These are phyloP conservation scores for Salix arbutifolia DNA, from an alignment of 345 rosid genomes.

Conservation along the genomic window DNA sequence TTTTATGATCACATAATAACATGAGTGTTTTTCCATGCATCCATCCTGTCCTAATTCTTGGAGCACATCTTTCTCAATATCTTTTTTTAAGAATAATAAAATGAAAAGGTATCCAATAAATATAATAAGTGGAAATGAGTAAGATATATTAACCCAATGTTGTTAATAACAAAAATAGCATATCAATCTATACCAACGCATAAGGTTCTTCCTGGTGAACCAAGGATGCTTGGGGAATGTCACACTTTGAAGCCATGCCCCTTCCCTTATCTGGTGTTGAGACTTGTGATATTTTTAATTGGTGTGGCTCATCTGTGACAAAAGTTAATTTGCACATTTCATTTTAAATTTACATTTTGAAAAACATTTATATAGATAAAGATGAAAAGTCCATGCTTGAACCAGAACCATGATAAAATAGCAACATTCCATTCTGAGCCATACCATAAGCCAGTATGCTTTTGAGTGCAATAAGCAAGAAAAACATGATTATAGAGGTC, in stretches of 20 bases:
- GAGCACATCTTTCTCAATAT: too few relatives aligned
- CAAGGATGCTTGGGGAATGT: conserved; percentile 63
- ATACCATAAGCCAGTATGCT: background rate
- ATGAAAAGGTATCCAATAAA: background rate
- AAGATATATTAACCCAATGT: background rate
- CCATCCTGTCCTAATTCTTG: too few relatives aligned
- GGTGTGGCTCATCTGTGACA: conserved; percentile 40
- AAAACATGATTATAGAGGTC: too few relatives aligned
- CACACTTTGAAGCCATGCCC: conserved; percentile 58
- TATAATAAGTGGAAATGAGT: background rate
- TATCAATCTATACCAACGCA: conserved; percentile 45
- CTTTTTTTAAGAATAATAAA: too few relatives aligned
- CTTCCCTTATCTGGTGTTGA: conserved; percentile 61
- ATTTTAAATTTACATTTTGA: conserved; percentile 1
- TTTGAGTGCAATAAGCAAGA: too few relatives aligned
- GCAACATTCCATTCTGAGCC: background rate
- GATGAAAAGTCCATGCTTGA: background rate
- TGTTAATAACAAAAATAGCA: background rate
- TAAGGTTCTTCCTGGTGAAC: conserved; percentile 72
- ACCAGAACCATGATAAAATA: background rate
- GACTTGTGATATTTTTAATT: conserved; percentile 42
- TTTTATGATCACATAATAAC: too few relatives aligned
- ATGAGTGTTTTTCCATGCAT: too few relatives aligned
- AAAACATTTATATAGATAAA: background rate
- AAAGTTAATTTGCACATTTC: conserved; percentile 6